Evolutionary conservation across 73 alveolate genomes (phyloP).

Genomic region (Tetrahymena elliotti): DNA sequence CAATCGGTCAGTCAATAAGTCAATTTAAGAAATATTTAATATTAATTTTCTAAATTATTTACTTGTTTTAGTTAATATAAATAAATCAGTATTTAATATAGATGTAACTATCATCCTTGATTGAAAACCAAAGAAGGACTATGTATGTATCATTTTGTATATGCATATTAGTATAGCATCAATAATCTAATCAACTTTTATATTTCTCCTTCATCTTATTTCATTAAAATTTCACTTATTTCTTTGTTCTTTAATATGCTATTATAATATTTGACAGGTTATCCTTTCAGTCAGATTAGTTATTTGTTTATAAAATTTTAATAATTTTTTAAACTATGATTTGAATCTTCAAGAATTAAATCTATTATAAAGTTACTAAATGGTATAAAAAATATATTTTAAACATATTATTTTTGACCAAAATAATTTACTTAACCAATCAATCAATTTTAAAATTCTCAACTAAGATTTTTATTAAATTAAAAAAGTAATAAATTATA

Average conservation of each 20-base stretch:
- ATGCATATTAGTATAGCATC: not conserved
- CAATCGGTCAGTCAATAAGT: too few species aligned
- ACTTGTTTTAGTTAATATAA: not conserved
- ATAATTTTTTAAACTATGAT: too few species aligned
- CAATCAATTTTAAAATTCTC: too few species aligned
- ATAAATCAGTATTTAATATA: not conserved
- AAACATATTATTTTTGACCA: too few species aligned
- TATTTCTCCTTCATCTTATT: not conserved
- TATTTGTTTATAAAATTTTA: too few species aligned
- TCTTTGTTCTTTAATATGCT: not conserved
- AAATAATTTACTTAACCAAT: too few species aligned
- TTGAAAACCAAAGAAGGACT: not conserved
- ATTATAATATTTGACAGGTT: not conserved
- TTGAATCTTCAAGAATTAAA: too few species aligned
- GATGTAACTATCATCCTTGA: not conserved
- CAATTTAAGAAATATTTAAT: not conserved
- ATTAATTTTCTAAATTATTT: not conserved
- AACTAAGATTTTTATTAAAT: too few species aligned
- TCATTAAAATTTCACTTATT: not conserved
- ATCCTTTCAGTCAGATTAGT: not conserved
- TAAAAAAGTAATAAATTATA: too few species aligned
- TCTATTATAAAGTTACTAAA: too few species aligned
- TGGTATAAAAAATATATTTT: too few species aligned
- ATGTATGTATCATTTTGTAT: not conserved
- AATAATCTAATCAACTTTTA: not conserved